Evolutionary conservation across 1,284 basidiomycete genomes (phyloP), one percentile per base, ranked within the genome.

Genomic region (Ganoderma lingzhi): DNA sequence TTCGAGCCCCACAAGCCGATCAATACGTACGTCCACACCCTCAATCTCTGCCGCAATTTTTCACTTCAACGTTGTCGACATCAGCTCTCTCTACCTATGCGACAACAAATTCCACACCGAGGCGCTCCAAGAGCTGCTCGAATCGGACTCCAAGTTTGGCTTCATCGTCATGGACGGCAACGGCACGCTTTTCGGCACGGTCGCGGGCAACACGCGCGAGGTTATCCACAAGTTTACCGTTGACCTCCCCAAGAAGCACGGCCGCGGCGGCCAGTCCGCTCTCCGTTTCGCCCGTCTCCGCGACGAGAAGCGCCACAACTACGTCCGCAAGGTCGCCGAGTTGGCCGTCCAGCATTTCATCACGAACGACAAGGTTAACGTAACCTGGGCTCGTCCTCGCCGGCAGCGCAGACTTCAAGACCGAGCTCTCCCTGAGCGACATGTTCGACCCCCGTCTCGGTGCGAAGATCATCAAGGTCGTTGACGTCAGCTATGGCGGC

Each of bases 21-120:
- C 86, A 99, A 99, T 83, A 99, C 97, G 92, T 96, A 81, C 70
- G 92, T 85, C 15, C 53, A 41, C 44, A 48, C 45, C 17, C 3
- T 9, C 39, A 37, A 9, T 17, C 12, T 48, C 0, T n/a, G 30
- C 41, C 3, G 10, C 42, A 8, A 3, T 9, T 23, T 4, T 8
- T 15, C 62, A 37, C 44, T n/a, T 61, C 39, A 59, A 39, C 6
- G 3, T 60, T 19, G 39, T 12, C 6, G 8, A 6, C 2, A 10
- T 5, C 78, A 96, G 94, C 23, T 97, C 96, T 23, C 90, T 99
- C 62, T 99, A 99, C 84, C 93, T 99, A 64, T 99, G 98, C 80
- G 98, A 99, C 87, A 98, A 98, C 87, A 98, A 99, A 82, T 99
- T 99, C 86, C 97, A 99, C 85, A 99, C 98, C 4, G 98, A 99